Percentiles rank a stretch among this genome's conserved stretches.
Conservation (phyloP, 2,329 filamentous ascomycete species). For the Pyricularia grisea region DNA sequence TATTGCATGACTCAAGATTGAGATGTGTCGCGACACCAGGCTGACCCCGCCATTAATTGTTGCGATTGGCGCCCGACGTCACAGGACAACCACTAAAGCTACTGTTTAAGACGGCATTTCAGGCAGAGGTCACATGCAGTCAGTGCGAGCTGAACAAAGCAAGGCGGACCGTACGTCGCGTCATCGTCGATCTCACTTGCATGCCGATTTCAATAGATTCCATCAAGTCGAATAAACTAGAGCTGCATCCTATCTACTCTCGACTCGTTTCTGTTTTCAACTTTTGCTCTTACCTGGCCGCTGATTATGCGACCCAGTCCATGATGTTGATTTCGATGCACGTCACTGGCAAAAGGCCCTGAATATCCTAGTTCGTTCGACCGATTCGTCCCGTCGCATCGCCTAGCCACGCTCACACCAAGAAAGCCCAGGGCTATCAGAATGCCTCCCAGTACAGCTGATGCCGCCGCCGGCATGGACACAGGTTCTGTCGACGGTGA, state of each 20-base stretch:
- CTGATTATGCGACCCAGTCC: neutral
- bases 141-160: neutral
- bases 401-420: neutral
- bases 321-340: neutral
- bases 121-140: neutral
- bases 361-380: neutral
- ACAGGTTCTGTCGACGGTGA: conserved; percentile 30
- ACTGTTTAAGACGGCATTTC: neutral
- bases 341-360: neutral
- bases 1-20: neutral
- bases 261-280: neutral
- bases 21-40: neutral
- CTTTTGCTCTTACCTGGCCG: neutral
- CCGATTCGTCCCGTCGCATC: neutral
- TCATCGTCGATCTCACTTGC: neutral
- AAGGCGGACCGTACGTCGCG: neutral
- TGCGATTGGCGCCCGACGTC: neutral
- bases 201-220: neutral
- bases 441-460: conserved; percentile 7
- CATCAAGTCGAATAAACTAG: neutral
- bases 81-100: neutral
- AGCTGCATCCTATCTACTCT: neutral
- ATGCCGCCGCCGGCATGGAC: conserved; percentile 22
- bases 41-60: neutral
- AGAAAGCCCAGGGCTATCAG: neutral